Base-by-base conservation (phyloP, 1,284 basidiomycete genomes). In the Cryptococcus wingfieldii region DNA sequence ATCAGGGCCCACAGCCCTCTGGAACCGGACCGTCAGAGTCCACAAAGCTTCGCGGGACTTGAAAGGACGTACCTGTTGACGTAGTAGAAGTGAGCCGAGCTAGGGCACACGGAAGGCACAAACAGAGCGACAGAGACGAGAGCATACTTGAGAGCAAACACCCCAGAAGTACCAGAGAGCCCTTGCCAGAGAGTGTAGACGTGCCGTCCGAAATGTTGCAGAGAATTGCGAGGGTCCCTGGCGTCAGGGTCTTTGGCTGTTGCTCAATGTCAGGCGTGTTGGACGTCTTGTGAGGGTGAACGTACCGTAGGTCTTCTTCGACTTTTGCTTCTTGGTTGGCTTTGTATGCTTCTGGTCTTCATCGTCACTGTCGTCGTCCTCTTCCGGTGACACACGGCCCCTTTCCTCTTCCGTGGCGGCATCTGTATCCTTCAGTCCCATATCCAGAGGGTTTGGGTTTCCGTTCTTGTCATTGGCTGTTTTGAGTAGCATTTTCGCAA, bases 1-100 rank as follows among this genome's bases (percentile, higher is more conserved):
- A 86, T 85, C 54, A 86, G 69, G 2, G 83, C 84, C 84, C 84
- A 80, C 68, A 85, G 55, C 74, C 70, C 58, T 75, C 81, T 69
- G 31, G 10, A 6, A 34, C 10, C 10, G 31, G 10, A 6, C 1
- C 10, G 27, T 41, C 25, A 9, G 5, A 16, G 12, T 45, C 8
- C 16, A 45, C 16, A 44, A n/a, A 23, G 23, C 38, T 39, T 39
- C 38, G n/a, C 38, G 13, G n/a, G 38, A 13, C 38, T 39, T 13
- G 19, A 13, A 27, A 28, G 25, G 2, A 57, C 59, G 16, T 50
- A 60, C 60, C 58, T 51, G 39, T 57, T 59, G 9, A 52, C 50
- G 37, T 57, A 83, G 79, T 65, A 51, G 80, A 83, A 71, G 74
- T 79, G 38, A 34, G 73, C 63, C 49, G 69, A 72, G 13, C 49